Conservation (phyloP, 164 flowering plant species). For the Taxillus chinensis region DNA sequence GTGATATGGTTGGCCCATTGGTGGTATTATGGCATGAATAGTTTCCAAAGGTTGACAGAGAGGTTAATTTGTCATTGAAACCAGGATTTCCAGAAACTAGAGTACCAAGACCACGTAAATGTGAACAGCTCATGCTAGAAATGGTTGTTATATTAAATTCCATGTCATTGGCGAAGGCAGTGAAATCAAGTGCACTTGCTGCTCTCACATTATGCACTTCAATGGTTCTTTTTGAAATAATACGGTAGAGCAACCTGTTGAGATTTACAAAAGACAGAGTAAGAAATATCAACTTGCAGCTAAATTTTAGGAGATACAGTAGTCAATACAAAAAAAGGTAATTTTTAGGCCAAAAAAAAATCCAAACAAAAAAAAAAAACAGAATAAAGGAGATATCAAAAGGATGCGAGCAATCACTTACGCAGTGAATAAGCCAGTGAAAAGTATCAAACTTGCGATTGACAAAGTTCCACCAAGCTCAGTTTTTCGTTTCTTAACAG, state of each 20-base stretch:
- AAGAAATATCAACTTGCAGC: slow-evolving; percentile 9
- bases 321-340: too few species aligned
- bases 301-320: slow-evolving; percentile 2
- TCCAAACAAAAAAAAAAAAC: too few species aligned
- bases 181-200: slow-evolving; percentile 71
- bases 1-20: slow-evolving; percentile 60
- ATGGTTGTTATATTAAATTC: slow-evolving; percentile 84
- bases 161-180: slow-evolving; percentile 64
- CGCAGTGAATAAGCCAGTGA: slow-evolving; percentile 84
- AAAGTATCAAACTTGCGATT: slow-evolving; percentile 80
- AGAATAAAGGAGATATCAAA: neutral
- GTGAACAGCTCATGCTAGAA: slow-evolving; percentile 89
- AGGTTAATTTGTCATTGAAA: slow-evolving; percentile 39
- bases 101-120: slow-evolving; percentile 67
- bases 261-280: slow-evolving; percentile 18
- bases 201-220: slow-evolving; percentile 83
- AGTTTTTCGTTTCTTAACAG: slow-evolving; percentile 78
- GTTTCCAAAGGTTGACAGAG: slow-evolving; percentile 49
- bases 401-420: slow-evolving; percentile 32
- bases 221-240: slow-evolving; percentile 62
- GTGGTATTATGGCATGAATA: slow-evolving; percentile 73
- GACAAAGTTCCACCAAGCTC: slow-evolving; percentile 95
- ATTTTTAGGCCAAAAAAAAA: too few species aligned
- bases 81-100: slow-evolving; percentile 63
- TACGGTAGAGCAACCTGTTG: slow-evolving; percentile 82